Conservation (phyloP, 2,329 filamentous ascomycete genomes). For the Curvularia verruculosa region DNA sequence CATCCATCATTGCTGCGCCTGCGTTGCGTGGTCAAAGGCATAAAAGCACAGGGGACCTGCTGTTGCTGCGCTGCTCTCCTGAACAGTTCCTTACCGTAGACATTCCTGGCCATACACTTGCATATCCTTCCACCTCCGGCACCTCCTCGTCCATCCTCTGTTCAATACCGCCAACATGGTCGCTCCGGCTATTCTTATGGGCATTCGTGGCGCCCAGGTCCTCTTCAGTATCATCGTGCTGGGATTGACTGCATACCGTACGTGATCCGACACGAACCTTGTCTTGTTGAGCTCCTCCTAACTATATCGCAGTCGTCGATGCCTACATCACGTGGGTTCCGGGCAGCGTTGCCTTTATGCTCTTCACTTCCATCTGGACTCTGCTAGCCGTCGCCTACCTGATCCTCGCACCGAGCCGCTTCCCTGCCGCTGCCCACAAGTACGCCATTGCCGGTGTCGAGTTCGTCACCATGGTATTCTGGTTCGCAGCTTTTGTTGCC, state of each 20-base stretch:
- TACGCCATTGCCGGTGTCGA: constrained; percentile 73
- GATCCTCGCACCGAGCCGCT: constrained; percentile 69
- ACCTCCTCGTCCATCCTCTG: constrained; percentile 1
- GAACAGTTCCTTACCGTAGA: neutral
- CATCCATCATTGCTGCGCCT: constrained; percentile 27
- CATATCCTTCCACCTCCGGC: constrained; percentile 2
- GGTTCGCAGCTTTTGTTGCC: constrained; percentile 86
- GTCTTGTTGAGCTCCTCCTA: constrained; percentile 2
- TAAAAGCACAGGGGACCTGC: constrained; percentile 26
- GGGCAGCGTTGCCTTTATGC: constrained; percentile 72
- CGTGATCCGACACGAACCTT: constrained; percentile 37
- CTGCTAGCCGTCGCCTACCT: constrained; percentile 72
- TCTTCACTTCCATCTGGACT: constrained; percentile 82
- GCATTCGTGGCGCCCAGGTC: constrained; percentile 70
- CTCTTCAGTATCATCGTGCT: constrained; percentile 77
- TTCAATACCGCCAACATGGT: constrained; percentile 25
- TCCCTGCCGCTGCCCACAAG: constrained; percentile 66
- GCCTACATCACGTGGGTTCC: constrained; percentile 58
- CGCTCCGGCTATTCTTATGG: constrained; percentile 56
- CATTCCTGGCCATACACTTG: neutral
- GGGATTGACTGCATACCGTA: constrained; percentile 77
- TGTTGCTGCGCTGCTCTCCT: neutral
- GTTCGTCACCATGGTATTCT: constrained; percentile 80
- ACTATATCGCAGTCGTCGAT: constrained; percentile 52
- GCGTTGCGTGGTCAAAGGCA: constrained; percentile 10